Percentiles rank a stretch among this genome's conserved stretches.
These are phyloP conservation scores for Vaccinium corymbosum DNA, from an alignment of 148 eudicot species.

Conservation along the genomic window DNA sequence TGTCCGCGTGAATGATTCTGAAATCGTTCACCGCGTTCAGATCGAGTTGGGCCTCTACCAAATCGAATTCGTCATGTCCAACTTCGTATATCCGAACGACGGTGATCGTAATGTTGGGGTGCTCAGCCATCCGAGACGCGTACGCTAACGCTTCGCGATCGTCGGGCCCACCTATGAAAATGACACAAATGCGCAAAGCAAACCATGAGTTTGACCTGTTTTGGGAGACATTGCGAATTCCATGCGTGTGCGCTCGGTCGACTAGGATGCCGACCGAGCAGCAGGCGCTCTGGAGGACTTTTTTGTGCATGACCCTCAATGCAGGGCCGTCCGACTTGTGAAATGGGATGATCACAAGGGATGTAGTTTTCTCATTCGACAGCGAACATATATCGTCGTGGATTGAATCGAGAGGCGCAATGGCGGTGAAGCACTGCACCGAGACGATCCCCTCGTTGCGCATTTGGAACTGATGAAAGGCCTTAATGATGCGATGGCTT, in stretches of 20 bases:
- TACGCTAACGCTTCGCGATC: slow-evolving; percentile 41
- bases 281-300: not conserved
- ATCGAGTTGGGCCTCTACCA: not conserved
- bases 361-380: slow-evolving; percentile 17
- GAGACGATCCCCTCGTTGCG: not conserved
- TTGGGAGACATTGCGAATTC: not conserved
- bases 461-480: slow-evolving; percentile 1
- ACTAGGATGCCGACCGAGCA: slow-evolving; percentile 27
- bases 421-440: slow-evolving; percentile 27
- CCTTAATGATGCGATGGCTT: slow-evolving; percentile 20
- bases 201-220: not conserved
- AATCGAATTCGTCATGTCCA: not conserved
- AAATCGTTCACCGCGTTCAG: not conserved
- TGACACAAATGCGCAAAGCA: not conserved
- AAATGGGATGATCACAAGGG: slow-evolving; percentile 32
- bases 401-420: slow-evolving; percentile 23
- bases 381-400: slow-evolving; percentile 21
- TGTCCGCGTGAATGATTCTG: not conserved
- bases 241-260: slow-evolving; percentile 11
- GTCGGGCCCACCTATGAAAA: slow-evolving; percentile 41
- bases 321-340: not conserved
- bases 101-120: slow-evolving; percentile 19
- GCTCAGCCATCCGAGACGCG: slow-evolving; percentile 24
- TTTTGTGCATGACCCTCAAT: not conserved
- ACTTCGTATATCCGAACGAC: slow-evolving; percentile 24